A percentile compares a stretch with the other conserved stretches of the same genome.
Conservation (phyloP, 495 filamentous ascomycete species). For the Penicillium paradoxum region DNA sequence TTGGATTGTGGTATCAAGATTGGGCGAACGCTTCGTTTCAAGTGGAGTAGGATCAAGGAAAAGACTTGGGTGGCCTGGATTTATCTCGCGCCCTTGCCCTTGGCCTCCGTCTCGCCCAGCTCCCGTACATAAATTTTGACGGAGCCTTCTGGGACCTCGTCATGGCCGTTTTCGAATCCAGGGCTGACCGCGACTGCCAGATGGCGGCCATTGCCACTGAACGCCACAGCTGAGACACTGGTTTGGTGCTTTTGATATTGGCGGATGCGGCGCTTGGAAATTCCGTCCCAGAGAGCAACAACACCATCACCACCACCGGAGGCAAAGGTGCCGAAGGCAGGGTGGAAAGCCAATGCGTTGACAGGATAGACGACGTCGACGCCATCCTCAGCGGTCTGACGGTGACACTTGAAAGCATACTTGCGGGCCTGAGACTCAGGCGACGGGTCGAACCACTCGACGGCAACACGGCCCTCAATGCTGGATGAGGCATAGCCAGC, state of each 20-base stretch:
- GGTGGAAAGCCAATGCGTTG: conserved; percentile 90
- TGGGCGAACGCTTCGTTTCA: conserved; percentile 2
- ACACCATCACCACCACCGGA: conserved; percentile 90
- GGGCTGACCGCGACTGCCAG: conserved; percentile 81
- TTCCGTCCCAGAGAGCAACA: conserved; percentile 93
- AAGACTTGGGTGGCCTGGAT: neutral
- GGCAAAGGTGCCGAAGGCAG: conserved; percentile 84
- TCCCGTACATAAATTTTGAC: conserved; percentile 78
- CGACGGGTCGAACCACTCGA: conserved; percentile 94
- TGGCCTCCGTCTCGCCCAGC: conserved; percentile 80
- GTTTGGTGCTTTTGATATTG: conserved; percentile 81
- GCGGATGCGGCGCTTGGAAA: conserved; percentile 82
- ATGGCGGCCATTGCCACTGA: conserved; percentile 74
- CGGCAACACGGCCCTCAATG: conserved; percentile 91
- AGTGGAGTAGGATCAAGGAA: neutral
- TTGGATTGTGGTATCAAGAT: conserved; percentile 8
- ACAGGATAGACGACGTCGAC: conserved; percentile 92
- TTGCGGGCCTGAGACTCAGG: conserved; percentile 80
- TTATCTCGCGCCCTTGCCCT: conserved; percentile 71
- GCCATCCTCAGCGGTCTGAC: conserved; percentile 60
- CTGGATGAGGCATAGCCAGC: conserved; percentile 81
- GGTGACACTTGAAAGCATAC: conserved; percentile 98
- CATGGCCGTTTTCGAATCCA: conserved; percentile 87
- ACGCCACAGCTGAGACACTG: conserved; percentile 71
- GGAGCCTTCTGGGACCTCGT: conserved; percentile 62